Conservation (phyloP, 2,329 filamentous ascomycete genomes). For the Verticillium nubilum region DNA sequence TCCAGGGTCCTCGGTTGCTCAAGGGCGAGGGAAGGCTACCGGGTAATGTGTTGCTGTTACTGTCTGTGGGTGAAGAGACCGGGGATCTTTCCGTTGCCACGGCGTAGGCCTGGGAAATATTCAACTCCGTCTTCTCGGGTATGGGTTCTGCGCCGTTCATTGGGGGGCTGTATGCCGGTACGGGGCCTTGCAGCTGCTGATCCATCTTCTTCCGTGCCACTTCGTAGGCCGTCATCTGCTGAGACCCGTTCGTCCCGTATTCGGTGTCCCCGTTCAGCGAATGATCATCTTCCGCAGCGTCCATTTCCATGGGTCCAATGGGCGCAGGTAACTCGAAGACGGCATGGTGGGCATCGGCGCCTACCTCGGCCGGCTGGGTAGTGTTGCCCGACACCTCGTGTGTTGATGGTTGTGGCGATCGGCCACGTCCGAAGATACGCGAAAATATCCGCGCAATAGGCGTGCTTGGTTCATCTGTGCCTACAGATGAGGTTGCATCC, state of each 20-base stretch:
- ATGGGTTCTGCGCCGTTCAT: conserved; percentile 17
- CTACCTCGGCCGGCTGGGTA: conserved; percentile 31
- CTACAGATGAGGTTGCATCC: conserved; percentile 26
- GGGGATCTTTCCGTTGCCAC: conserved; percentile 14
- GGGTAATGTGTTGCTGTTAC: conserved; percentile 30
- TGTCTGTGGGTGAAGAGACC: conserved; percentile 20
- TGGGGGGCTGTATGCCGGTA: conserved; percentile 42
- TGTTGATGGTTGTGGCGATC: conserved; percentile 9
- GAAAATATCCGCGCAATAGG: conserved; percentile 36
- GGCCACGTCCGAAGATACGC: conserved; percentile 32
- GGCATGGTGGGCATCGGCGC: conserved; percentile 38
- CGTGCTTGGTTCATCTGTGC: conserved; percentile 26
- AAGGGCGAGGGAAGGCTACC: conserved; percentile 42
- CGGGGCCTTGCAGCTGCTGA: conserved; percentile 42
- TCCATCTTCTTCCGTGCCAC: conserved; percentile 44
- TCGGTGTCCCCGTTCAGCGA: conserved; percentile 33
- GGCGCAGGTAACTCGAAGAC: conserved; percentile 47
- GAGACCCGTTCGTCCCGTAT: conserved; percentile 32
- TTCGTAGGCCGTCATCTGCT: conserved; percentile 43
- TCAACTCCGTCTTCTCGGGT: conserved; percentile 25
- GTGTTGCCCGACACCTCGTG: conserved; percentile 21
- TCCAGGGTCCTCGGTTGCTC: conserved; percentile 39
- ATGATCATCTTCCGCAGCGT: conserved; percentile 31
- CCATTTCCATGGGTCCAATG: conserved; percentile 41
- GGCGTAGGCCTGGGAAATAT: background rate